Evolutionary conservation across 805 yeast species (phyloP).

Genomic region (Debaryomyces castellii): DNA sequence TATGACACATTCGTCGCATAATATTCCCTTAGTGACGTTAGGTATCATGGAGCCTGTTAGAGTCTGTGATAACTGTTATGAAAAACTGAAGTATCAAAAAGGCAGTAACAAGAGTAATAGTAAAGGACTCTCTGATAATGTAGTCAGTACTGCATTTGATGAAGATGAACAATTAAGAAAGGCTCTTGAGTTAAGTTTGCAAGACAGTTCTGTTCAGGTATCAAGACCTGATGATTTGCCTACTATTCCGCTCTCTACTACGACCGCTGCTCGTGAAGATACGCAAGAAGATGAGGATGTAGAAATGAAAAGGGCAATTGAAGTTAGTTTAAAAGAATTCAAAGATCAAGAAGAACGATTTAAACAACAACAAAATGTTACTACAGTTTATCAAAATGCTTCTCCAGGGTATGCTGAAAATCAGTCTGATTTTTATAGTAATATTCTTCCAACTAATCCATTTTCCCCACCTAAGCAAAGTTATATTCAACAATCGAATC

Average conservation of each 20-base stretch:
- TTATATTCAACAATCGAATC: slow-evolving; percentile 1
- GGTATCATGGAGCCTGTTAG: slow-evolving; percentile 90
- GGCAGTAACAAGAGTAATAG: slow-evolving; percentile 2
- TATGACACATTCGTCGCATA: slow-evolving; percentile 78
- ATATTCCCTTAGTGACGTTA: slow-evolving; percentile 69
- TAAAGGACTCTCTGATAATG: slow-evolving; percentile 1
- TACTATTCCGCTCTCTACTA: slow-evolving; percentile 18
- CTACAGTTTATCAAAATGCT: slow-evolving; percentile 13
- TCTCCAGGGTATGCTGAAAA: slow-evolving; percentile 17
- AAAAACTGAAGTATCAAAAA: slow-evolving; percentile 49
- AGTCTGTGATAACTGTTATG: slow-evolving; percentile 88
- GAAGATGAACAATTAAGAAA: slow-evolving; percentile 75
- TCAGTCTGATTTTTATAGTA: slow-evolving; percentile 26
- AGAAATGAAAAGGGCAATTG: slow-evolving; percentile 91
- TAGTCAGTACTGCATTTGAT: slow-evolving; percentile 22
- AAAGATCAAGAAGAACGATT: slow-evolving; percentile 32
- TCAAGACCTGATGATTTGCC: slow-evolving; percentile 10
- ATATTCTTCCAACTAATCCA: slow-evolving; percentile 21
- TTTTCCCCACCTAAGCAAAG: neutral
- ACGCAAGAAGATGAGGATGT: slow-evolving; percentile 66
- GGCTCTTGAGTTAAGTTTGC: slow-evolving; percentile 79
- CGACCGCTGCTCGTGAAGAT: slow-evolving; percentile 2
- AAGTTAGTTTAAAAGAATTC: slow-evolving; percentile 80
- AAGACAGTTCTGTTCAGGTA: slow-evolving; percentile 39
- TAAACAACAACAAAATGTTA: slow-evolving; percentile 12